Evolutionary conservation across 176 grass and related monocot species (phyloP).

Genomic region (Elaeis guineensis): DNA sequence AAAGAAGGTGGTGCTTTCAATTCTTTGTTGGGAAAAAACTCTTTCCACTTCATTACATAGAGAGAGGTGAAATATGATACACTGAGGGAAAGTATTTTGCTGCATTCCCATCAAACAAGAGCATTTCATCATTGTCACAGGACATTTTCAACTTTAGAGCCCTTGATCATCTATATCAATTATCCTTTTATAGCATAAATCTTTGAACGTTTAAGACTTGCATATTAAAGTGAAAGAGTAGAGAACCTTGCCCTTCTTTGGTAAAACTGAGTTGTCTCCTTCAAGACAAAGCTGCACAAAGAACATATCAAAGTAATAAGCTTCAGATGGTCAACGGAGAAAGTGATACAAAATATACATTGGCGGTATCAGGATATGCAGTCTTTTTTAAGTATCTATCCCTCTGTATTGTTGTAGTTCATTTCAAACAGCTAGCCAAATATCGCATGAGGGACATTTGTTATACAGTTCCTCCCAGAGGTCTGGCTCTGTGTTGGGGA

Average conservation of each 20-base stretch:
- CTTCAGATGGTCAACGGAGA: not conserved
- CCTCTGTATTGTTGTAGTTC: no score
- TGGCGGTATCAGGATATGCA: no score
- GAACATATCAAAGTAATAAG: not conserved
- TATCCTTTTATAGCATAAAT: no score
- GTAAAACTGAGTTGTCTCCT: constrained; percentile 65
- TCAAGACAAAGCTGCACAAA: constrained; percentile 71
- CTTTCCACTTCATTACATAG: constrained; percentile 71
- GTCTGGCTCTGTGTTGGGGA: no score
- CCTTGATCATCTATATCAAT: no score
- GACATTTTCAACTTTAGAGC: no score
- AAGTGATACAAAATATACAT: no score
- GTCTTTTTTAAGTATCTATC: no score
- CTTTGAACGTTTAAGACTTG: not conserved
- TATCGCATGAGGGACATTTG: no score
- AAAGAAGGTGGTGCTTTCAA: constrained; percentile 65
- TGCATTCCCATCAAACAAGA: constrained; percentile 28
- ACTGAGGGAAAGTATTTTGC: constrained; percentile 56
- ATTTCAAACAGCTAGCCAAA: no score
- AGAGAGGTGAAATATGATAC: constrained; percentile 69
- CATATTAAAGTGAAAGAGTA: not conserved
- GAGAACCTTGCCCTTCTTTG: constrained; percentile 57
- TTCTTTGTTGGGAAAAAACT: constrained; percentile 64
- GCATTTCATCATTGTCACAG: not conserved
- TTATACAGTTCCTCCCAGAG: no score